Conservation (phyloP, 331 rosid genomes). For the Dryas integrifolia region DNA sequence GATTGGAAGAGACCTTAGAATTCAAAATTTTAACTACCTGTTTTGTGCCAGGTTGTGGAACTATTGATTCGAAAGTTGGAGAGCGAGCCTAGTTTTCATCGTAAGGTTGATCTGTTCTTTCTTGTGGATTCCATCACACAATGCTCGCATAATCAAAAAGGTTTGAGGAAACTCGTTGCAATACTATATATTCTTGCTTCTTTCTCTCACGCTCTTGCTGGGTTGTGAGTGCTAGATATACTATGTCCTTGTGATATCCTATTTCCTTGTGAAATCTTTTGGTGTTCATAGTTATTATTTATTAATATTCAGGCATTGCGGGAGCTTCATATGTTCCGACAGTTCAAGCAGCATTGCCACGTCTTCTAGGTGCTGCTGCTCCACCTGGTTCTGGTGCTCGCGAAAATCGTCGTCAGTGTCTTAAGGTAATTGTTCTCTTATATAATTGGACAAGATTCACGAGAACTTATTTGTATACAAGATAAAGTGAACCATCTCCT, state of each 20-base stretch:
- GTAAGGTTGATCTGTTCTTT: conserved; percentile 92
- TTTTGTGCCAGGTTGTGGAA: conserved; percentile 85
- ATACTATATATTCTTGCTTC: neutral
- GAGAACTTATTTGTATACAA: neutral
- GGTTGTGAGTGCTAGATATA: conserved; percentile 3
- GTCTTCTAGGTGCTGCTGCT: conserved; percentile 96
- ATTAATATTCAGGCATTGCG: conserved; percentile 67
- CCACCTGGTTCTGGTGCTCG: conserved; percentile 89
- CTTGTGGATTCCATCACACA: conserved; percentile 99
- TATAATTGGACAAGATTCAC: neutral
- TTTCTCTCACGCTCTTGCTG: conserved; percentile 5
- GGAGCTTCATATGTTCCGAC: conserved; percentile 95
- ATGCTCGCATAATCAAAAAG: conserved; percentile 91
- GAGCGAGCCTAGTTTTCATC: conserved; percentile 81
- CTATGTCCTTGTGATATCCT: neutral
- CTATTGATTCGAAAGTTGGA: conserved; percentile 91
- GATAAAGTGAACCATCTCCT: conserved; percentile 7
- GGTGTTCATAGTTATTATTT: conserved; percentile 6
- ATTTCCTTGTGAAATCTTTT: neutral
- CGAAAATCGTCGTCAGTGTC: conserved; percentile 99
- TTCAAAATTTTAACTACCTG: conserved; percentile 5
- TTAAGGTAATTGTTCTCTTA: conserved; percentile 54
- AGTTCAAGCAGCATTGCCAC: conserved; percentile 97
- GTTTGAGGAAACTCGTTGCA: conserved; percentile 29
- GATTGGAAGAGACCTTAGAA: neutral